A percentile compares a stretch with the other conserved stretches of the same genome.
Conservation (phyloP, 2,329 filamentous ascomycete genomes). For the Fragosphaeria purpurea region DNA sequence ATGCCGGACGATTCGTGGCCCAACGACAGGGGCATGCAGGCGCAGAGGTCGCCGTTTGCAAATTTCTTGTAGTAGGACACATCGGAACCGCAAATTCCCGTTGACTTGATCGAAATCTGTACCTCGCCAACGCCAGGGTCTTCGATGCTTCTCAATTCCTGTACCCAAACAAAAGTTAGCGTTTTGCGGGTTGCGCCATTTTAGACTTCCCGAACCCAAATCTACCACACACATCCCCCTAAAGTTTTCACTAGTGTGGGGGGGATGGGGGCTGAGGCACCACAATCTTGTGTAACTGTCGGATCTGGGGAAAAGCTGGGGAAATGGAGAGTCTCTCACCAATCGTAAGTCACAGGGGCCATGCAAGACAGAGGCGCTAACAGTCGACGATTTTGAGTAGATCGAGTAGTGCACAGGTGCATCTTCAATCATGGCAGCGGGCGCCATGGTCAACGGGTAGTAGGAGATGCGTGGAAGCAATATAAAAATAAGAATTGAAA, state of each 20-base stretch:
- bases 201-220: no score
- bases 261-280: not conserved
- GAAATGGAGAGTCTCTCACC: slow-evolving; percentile 27
- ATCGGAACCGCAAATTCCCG: slow-evolving; percentile 61
- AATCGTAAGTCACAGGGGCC: slow-evolving; percentile 46
- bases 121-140: slow-evolving; percentile 43
- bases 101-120: slow-evolving; percentile 55
- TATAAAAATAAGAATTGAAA: no score
- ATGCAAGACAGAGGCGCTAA: slow-evolving; percentile 47
- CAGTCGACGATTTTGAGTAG: slow-evolving; percentile 31
- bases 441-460: slow-evolving; percentile 30
- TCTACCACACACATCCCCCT: not conserved
- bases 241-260: not conserved
- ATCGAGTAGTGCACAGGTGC: slow-evolving; percentile 34
- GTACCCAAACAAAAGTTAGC: not conserved
- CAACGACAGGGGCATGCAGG: slow-evolving; percentile 53
- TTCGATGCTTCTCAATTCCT: slow-evolving; percentile 43
- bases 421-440: slow-evolving; percentile 36
- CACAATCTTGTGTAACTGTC: slow-evolving; percentile 21
- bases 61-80: slow-evolving; percentile 65
- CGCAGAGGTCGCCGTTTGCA: slow-evolving; percentile 60
- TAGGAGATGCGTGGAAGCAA: slow-evolving; percentile 9
- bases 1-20: slow-evolving; percentile 53
- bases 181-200: not conserved
- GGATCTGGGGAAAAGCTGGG: slow-evolving; percentile 14